Base-by-base conservation (phyloP, 1,139 yeast genomes). In the Protomyces lactucae-debilis region DNA sequence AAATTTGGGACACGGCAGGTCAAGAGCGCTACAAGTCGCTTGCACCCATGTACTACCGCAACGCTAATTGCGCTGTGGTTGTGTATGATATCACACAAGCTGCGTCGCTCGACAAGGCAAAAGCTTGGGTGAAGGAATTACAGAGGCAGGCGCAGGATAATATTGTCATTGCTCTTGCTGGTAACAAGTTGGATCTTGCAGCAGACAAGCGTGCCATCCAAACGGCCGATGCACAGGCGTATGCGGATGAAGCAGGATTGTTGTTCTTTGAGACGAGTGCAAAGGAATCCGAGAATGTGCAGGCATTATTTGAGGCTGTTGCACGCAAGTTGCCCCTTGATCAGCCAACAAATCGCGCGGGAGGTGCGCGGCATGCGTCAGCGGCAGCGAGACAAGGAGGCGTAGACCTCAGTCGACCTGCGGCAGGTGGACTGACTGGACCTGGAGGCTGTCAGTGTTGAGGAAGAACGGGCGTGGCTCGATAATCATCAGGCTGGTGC, bases 41-140 rank as follows among this genome's bases (percentile, higher is more conserved):
- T 72, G 95, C 96, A 1, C 96, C 96, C 3, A 87, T 90, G 89
- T 90, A 90, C 75, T 90, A 90, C 76, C 79, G 97, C 68, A 89
- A 89, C 72, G 92, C 96, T 28, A 88, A 88, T 74, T 87, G 91
- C 52, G 96, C 96, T 0, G 81, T 90, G 56, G 91, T 90, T 10
- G 95, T 90, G n/a, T 90, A 87, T 69, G 85, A 82, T 67, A 82
- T 89, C 69, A 83, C 87, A 0, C 81, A 82, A 65, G 80, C 90
- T 1, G 74, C 76, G 52, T 91, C 97, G 3, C 82, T 93, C 70
- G 84, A 82, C 59, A 86, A 93, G 72, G 99, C 99, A 1, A 92
- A 91, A 74, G 87, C 90, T 61, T 95, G 99, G 99, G 90, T 93
- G 64, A 88, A 88, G 73, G 99, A 95, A 77, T 81, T 95, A 69